These are phyloP conservation scores for Cytospora mali DNA, from an alignment of 2,329 filamentous ascomycete species.

Conservation along the genomic window DNA sequence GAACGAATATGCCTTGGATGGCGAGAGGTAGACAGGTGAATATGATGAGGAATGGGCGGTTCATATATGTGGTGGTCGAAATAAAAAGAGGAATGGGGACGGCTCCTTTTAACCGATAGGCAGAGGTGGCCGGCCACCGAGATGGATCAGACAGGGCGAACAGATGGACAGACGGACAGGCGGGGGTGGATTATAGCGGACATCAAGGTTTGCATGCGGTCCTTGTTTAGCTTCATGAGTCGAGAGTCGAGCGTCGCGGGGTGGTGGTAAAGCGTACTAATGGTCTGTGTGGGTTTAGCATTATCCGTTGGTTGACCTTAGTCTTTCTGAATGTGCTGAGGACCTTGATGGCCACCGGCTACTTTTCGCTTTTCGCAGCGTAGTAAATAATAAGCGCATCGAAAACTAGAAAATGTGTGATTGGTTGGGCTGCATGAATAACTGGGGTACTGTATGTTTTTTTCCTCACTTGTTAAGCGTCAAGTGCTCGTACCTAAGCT, in stretches of 20 bases:
- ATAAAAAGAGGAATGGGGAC: background rate
- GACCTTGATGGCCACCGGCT: conserved; percentile 9
- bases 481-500: too few relatives aligned
- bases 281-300: background rate
- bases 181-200: background rate
- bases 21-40: background rate
- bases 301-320: conserved; percentile 2
- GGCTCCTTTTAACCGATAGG: background rate
- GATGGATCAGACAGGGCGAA: background rate
- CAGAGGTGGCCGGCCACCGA: background rate
- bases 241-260: background rate
- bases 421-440: background rate
- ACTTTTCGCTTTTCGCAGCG: background rate
- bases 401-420: background rate
- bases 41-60: background rate
- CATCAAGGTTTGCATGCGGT: conserved; percentile 5
- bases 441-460: background rate
- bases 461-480: too few relatives aligned
- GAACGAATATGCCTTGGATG: background rate
- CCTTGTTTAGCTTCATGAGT: conserved; percentile 2
- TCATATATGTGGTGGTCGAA: background rate
- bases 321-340: conserved; percentile 1
- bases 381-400: background rate
- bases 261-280: background rate
- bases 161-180: too few relatives aligned